Percentiles rank a stretch among this genome's conserved stretches.
phyloP scores from a whole-genome alignment of 176 grass and related monocot species.

The Luzula sylvatica region DNA sequence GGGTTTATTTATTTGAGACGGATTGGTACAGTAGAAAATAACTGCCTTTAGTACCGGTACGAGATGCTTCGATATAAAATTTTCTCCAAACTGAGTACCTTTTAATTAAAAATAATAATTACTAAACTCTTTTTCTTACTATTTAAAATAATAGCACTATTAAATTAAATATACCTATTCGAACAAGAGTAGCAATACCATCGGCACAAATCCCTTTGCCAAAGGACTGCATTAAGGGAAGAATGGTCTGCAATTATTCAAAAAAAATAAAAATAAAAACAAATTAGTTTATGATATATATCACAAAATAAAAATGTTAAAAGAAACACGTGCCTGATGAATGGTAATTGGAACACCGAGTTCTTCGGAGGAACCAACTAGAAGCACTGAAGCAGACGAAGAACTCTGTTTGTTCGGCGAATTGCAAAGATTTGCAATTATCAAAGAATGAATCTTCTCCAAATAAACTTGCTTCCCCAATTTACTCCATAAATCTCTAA shows the following conservation, averaged over 20 bases:
- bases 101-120: constrained; percentile 10
- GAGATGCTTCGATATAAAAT: constrained; percentile 61
- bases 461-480: constrained; percentile 77
- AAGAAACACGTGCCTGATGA: constrained; percentile 58
- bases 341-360: constrained; percentile 86
- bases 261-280: constrained; percentile 1
- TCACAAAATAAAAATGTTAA: neutral
- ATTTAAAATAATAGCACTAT: neutral
- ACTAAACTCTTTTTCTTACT: constrained; percentile 3
- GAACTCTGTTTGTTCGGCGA: constrained; percentile 68
- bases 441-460: constrained; percentile 66
- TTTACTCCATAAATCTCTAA: constrained; percentile 80
- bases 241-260: constrained; percentile 57
- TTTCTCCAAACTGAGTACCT: constrained; percentile 88
- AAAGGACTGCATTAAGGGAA: constrained; percentile 74
- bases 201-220: constrained; percentile 85
- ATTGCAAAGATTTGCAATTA: constrained; percentile 69
- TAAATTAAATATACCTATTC: constrained; percentile 68
- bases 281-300: constrained; percentile 21
- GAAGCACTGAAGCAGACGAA: constrained; percentile 60
- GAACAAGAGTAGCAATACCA: constrained; percentile 80
- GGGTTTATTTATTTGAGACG: constrained; percentile 49
- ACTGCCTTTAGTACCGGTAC: constrained; percentile 67
- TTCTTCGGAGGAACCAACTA: constrained; percentile 91
- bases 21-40: constrained; percentile 46